Evolutionary conservation across 2,329 filamentous ascomycete genomes (phyloP), one percentile per base, ranked within the genome.

Genomic region (Calonectria henricotiae): DNA sequence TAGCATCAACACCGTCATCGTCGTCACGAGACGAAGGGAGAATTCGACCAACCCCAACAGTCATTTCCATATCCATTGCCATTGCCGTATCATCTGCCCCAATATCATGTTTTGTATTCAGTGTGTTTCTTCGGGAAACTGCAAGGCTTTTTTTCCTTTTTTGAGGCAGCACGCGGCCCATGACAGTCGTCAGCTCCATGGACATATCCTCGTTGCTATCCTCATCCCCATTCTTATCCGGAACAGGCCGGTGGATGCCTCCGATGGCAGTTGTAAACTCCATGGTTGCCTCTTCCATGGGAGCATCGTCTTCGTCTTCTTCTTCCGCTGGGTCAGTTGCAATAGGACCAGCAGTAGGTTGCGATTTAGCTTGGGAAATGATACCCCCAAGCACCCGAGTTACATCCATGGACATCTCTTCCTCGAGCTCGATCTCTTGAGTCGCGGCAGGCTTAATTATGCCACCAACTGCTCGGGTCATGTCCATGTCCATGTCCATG

Each of bases 391-490:
- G 86, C 9, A 90, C 94, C 65, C 90, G 90, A 2, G 96, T 98
- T 8, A 98, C 94, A 76, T 98, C 96, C 96, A 98, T 98, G 25
- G 94, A 96, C 87, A 97, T 91, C 44, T 95, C 94, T 73, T 90
- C 89, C 23, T 89, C 87, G 27, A 87, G 84, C 3, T 79, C 75
- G 12, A 51, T 44, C 17, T 82, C 80, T 13, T 85, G 85, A 13
- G 88, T 86, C 5, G 83, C 79, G 27, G 86, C 78, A 62, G 85
- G 27, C 71, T 79, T 81, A 44, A 88, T 77, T 49, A 90, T 90
- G n/a, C 87, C 84, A 4, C 89, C 89, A 51, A 90, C 82, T 9
- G 86, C 85, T 49, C 80, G 82, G 2, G 89, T 90, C 75, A 90
- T 85, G 35, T 90, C 88, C 88, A 89, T 89, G 9, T 86, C 85